Evolutionary conservation across 1,284 basidiomycete genomes (phyloP).

Genomic region (Vanrija pseudolonga): DNA sequence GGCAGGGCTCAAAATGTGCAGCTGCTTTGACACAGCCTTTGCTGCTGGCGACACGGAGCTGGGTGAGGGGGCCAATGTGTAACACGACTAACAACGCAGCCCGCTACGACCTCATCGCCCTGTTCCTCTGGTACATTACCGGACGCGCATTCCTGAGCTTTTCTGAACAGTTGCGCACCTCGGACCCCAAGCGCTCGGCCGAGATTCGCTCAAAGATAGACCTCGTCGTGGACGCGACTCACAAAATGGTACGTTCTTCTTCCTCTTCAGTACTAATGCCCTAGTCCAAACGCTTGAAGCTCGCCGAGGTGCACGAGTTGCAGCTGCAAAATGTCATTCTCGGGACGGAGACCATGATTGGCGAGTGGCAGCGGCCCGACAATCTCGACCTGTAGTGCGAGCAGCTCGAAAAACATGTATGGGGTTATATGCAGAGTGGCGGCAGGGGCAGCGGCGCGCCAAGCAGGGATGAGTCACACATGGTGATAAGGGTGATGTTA

Average conservation of each 20-base stretch:
- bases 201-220: conserved; percentile 3
- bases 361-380: conserved; percentile 20
- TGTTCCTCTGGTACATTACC: conserved; percentile 11
- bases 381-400: conserved; percentile 7
- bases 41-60: conserved; percentile 22
- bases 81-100: not conserved
- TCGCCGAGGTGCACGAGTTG: conserved; percentile 18
- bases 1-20: conserved; percentile 19
- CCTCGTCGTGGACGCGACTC: conserved; percentile 8
- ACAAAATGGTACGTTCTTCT: conserved; percentile 3
- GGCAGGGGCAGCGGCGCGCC: not conserved
- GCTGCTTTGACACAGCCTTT: conserved; percentile 19
- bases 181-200: conserved; percentile 7
- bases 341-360: conserved; percentile 17
- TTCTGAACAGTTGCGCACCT: conserved; percentile 8
- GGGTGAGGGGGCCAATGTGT: conserved; percentile 10
- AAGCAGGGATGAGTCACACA: too few relatives aligned
- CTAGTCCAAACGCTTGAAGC: conserved; percentile 1
- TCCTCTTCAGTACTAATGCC: not conserved
- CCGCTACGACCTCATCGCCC: conserved; percentile 17
- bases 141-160: conserved; percentile 6
- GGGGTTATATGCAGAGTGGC: not conserved
- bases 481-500: not conserved
- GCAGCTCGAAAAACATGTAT: not conserved
- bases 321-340: conserved; percentile 18